Evolutionary conservation across 257 asterid genomes (phyloP).

Genomic region (Eustoma russellianum): DNA sequence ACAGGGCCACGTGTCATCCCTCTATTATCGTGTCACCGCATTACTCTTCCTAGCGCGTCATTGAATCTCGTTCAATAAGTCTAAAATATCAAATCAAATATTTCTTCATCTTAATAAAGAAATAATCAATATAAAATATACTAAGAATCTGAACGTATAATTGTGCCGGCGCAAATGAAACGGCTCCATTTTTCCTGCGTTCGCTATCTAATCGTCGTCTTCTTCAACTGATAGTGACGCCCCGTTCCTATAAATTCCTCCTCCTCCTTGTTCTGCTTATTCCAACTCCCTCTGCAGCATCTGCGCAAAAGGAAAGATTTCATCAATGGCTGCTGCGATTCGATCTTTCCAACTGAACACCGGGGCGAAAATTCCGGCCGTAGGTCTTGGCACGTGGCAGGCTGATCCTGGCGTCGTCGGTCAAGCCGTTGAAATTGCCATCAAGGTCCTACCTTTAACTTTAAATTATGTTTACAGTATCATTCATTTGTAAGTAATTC

Average conservation of each 20-base stretch:
- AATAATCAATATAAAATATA: no score
- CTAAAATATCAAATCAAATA: no score
- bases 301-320: neutral
- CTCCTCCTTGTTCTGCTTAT: neutral
- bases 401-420: slow-evolving; percentile 47
- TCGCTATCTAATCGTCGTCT: no score
- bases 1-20: no score
- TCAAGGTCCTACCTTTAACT: slow-evolving; percentile 22
- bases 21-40: no score
- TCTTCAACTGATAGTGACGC: no score
- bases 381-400: slow-evolving; percentile 68
- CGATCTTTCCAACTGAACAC: slow-evolving; percentile 35
- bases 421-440: slow-evolving; percentile 41
- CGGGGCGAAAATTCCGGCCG: slow-evolving; percentile 53
- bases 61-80: no score
- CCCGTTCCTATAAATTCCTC: neutral
- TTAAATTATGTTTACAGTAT: neutral
- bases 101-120: no score
- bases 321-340: slow-evolving; percentile 29
- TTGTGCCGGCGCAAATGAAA: no score
- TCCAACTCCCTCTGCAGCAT: neutral
- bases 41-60: no score
- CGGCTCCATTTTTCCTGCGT: no score
- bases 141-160: no score
- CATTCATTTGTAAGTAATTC: neutral